Evolutionary conservation across 2,329 filamentous ascomycete genomes (phyloP).

Genomic region (Epichloe gansuensis): DNA sequence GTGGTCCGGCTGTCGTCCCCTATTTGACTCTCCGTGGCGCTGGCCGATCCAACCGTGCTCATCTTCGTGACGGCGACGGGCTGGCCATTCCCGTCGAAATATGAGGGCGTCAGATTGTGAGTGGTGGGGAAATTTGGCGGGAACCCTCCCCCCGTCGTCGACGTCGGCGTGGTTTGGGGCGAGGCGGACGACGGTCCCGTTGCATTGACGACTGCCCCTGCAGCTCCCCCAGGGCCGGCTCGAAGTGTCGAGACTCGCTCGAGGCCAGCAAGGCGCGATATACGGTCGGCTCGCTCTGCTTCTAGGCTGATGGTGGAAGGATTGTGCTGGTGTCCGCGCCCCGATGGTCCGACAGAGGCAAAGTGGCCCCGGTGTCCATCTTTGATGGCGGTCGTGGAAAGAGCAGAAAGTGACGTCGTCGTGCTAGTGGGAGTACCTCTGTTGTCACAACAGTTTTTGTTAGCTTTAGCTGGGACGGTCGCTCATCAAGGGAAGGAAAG

Average conservation of each 20-base stretch:
- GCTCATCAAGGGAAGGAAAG: too few species aligned
- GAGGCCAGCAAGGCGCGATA: constrained; percentile 85
- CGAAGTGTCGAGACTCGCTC: constrained; percentile 74
- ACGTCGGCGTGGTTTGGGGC: constrained; percentile 39
- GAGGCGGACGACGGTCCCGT: constrained; percentile 24
- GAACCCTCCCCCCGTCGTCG: constrained; percentile 26
- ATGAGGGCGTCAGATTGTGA: constrained; percentile 45
- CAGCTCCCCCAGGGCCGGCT: constrained; percentile 27
- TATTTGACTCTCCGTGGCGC: constrained; percentile 63
- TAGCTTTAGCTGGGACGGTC: neutral
- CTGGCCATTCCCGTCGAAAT: constrained; percentile 68
- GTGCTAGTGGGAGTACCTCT: constrained; percentile 79
- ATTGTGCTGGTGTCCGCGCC: constrained; percentile 46
- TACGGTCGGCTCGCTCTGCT: constrained; percentile 85
- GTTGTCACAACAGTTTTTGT: neutral
- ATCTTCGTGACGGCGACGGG: constrained; percentile 59
- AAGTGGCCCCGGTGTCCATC: constrained; percentile 82
- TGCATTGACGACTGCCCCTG: constrained; percentile 9
- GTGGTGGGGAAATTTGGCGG: constrained; percentile 25
- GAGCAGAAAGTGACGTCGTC: constrained; percentile 78
- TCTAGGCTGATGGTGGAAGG: constrained; percentile 61
- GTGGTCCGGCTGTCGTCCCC: constrained; percentile 42
- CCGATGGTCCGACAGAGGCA: constrained; percentile 32
- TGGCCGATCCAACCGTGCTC: constrained; percentile 84
- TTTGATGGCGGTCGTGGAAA: constrained; percentile 92